Evolutionary conservation across 2,329 filamentous ascomycete species (phyloP).

Genomic region (Penicillium concentricum): DNA sequence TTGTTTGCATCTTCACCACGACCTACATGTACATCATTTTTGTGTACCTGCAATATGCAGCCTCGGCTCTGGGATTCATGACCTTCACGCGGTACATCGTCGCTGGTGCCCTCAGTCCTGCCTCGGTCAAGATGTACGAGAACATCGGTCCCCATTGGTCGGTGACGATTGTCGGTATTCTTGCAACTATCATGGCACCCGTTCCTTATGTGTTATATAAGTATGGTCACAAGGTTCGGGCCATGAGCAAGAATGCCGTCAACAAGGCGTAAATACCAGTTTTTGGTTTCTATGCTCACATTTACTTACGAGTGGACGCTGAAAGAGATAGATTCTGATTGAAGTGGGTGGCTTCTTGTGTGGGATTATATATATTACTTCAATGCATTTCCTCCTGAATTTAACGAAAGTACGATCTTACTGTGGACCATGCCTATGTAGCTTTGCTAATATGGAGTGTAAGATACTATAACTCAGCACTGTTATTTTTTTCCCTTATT

Average conservation of each 20-base stretch:
- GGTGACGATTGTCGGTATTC: constrained; percentile 38
- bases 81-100: constrained; percentile 42
- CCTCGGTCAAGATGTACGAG: constrained; percentile 36
- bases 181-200: constrained; percentile 3
- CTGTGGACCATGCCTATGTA: too few relatives aligned
- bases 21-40: constrained; percentile 59
- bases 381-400: too few relatives aligned
- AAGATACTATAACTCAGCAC: too few relatives aligned
- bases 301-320: too few relatives aligned
- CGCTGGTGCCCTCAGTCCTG: constrained; percentile 37
- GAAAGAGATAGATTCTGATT: too few relatives aligned
- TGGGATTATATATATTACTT: too few relatives aligned
- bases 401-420: too few relatives aligned
- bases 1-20: constrained; percentile 50
- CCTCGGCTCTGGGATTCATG: constrained; percentile 45
- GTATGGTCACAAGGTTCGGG: constrained; percentile 2
- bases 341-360: too few relatives aligned
- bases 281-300: too few relatives aligned
- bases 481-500: too few relatives aligned
- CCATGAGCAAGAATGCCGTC: background rate
- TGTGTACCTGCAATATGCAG: constrained; percentile 53
- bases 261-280: too few relatives aligned
- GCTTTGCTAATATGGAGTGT: too few relatives aligned
- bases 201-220: constrained; percentile 8
- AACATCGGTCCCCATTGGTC: constrained; percentile 43